Evolutionary conservation across 2,329 filamentous ascomycete species (phyloP), one percentile per base, ranked within the genome.

Genomic region (Nannizzia gypsea): DNA sequence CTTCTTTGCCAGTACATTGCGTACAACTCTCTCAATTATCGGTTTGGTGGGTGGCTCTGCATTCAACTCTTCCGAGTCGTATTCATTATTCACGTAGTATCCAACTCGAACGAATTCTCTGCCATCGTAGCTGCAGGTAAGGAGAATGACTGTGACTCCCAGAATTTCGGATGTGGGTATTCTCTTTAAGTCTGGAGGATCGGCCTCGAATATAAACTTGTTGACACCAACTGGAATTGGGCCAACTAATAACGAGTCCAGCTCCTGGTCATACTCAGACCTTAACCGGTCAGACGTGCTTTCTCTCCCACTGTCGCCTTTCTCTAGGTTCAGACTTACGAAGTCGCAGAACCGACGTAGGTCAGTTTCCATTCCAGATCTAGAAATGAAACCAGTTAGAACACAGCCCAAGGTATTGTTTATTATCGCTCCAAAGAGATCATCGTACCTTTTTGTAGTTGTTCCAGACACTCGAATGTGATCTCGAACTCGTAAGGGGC

Each of bases 21-120:
- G 87, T 66, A 84, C 84, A 64, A 99, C 90, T 69, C 90, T 89
- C 72, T 99, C 95, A 65, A 97, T 86, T 67, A 95, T 81, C 42
- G 91, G 91, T 79, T 96, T 96, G 61, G 90, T 81, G 5, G 93
- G 93, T 8, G 93, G 93, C 68, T 97, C 91, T 55, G 87, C 85
- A 67, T 84, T 87, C 64, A 99, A 82, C 73, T 95, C 89, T 69
- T 95, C 90, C 26, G 88, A 88, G 67, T 95, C 90, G 74, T 99
- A 99, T 75, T 99, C 95, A 70, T 99, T 99, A 81, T 97, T 99
- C 69, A 99, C 93, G 68, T 99, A 99, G 82, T 99, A 99, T 63
- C 93, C 93, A 46, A 99, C 92, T 66, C 93, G 90, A 42, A 99
- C 90, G 69, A 99, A 99, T 74, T 99, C 93, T 70, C 93, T 85